These are phyloP conservation scores for Monilinia polystroma DNA, from an alignment of 2,329 filamentous ascomycete species.

Conservation along the genomic window DNA sequence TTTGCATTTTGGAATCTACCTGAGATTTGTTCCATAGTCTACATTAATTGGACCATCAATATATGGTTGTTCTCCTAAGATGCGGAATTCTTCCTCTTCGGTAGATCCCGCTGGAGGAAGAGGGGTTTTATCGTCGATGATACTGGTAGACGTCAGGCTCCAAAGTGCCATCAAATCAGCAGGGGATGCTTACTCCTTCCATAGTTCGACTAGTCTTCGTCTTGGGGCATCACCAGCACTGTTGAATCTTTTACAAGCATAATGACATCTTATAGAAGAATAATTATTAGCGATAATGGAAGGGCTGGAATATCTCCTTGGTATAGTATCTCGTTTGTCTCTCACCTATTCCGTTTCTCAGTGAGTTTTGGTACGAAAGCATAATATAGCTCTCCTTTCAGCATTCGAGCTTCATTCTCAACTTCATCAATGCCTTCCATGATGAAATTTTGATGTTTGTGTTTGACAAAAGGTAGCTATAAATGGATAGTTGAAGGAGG, in stretches of 20 bases:
- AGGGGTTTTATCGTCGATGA: conserved; percentile 60
- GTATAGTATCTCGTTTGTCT: not conserved
- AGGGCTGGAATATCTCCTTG: not conserved
- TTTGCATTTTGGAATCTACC: conserved; percentile 40
- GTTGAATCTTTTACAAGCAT: conserved; percentile 65
- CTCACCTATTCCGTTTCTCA: conserved; percentile 55
- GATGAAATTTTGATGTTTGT: not conserved
- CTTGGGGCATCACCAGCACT: conserved; percentile 58
- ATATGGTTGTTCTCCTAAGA: conserved; percentile 66
- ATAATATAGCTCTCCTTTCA: conserved; percentile 68
- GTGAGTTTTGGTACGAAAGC: conserved; percentile 69
- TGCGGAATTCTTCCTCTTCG: conserved; percentile 61
- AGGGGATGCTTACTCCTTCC: conserved; percentile 60
- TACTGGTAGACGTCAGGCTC: conserved; percentile 24
- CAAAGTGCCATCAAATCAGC: conserved; percentile 7
- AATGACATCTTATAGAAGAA: conserved; percentile 42
- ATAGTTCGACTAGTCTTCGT: conserved; percentile 63
- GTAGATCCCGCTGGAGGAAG: conserved; percentile 59
- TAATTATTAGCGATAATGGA: conserved; percentile 3
- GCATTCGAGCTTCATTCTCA: conserved; percentile 58
- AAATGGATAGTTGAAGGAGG: no score
- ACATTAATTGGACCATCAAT: conserved; percentile 67
- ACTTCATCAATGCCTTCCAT: conserved; percentile 42
- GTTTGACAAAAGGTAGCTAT: not conserved
- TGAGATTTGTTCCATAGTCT: conserved; percentile 78